Conservation (phyloP, 306 rosid genomes). For the Heteromeles arbutifolia region DNA sequence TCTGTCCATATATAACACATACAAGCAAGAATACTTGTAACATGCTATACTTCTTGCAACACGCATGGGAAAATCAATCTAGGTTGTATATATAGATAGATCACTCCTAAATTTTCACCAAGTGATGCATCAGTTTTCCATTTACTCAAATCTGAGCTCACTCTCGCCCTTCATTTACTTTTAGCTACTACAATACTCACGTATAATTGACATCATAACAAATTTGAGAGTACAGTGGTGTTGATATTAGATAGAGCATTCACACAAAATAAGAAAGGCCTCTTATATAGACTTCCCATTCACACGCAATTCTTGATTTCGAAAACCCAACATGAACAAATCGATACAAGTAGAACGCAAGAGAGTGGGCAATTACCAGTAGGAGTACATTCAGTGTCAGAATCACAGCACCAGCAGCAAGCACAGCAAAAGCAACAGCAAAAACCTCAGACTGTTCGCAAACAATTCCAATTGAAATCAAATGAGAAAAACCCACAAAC, state of each 20-base stretch:
- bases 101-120: neutral
- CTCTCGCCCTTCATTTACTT: neutral
- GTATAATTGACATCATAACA: neutral
- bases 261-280: neutral
- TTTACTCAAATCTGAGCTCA: neutral
- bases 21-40: neutral
- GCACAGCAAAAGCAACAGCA: constrained; percentile 96
- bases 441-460: constrained; percentile 82
- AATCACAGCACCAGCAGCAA: constrained; percentile 95
- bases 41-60: neutral
- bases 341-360: constrained; percentile 1
- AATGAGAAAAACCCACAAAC: neutral
- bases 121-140: neutral
- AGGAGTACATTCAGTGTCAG: constrained; percentile 93
- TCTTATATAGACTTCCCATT: neutral
- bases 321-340: neutral
- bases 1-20: neutral
- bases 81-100: neutral
- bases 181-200: neutral
- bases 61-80: neutral
- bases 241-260: neutral
- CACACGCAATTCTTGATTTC: neutral
- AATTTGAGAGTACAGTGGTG: neutral
- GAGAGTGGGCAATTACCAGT: constrained; percentile 56
- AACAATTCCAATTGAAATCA: neutral